Base-by-base conservation (phyloP, 2,329 filamentous ascomycete genomes). In the Clarireedia paspali region DNA sequence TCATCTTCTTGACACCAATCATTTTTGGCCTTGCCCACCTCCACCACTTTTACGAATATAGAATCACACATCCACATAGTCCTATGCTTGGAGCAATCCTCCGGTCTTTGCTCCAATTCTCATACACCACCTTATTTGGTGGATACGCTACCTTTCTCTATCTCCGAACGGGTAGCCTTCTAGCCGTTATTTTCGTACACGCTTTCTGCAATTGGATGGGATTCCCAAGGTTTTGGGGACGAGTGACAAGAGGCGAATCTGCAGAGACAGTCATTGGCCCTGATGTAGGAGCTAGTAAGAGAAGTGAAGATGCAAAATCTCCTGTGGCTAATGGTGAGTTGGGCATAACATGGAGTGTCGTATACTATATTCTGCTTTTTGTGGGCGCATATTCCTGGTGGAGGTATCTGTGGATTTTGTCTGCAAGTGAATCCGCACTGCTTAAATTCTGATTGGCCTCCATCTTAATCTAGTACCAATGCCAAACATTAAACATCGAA, bases 11-110 rank as follows among this genome's bases (percentile, higher is more conserved):
- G 10, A 89, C 89, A 1, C 92, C 92, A 6, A 75, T 96, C 10
- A 86, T 96, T 70, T 97, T 97, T 68, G 92, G 92, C 51, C 83
- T 96, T 46, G 91, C 94, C 6, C 94, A 99, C 73, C 73, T 95
- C 48, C 92, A 99, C 72, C 94, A 99, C 73, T 90, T 95, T 70
- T 95, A 96, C 74, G 94, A 97, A 73, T 96, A 95, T 72, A 81
- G 87, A 56, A 77, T 95, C 56, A 89, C 87, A 1, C 83, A 95
- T 64, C 89, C 89, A 7, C 77, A 82, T 60, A 83, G 86, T 1
- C 81, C 88, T 0, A 67, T 85, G 12, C 62, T 77, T 1, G 77
- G 81, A 2, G 83, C 87, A 6, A 66, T 94, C 5, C 68, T 88
- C 27, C 84, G 89, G 50, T 90, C 89, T 2, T 62, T 91, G 10